These are phyloP conservation scores for Fraxinus anomala DNA, from an alignment of 257 asterid species.

Conservation along the genomic window DNA sequence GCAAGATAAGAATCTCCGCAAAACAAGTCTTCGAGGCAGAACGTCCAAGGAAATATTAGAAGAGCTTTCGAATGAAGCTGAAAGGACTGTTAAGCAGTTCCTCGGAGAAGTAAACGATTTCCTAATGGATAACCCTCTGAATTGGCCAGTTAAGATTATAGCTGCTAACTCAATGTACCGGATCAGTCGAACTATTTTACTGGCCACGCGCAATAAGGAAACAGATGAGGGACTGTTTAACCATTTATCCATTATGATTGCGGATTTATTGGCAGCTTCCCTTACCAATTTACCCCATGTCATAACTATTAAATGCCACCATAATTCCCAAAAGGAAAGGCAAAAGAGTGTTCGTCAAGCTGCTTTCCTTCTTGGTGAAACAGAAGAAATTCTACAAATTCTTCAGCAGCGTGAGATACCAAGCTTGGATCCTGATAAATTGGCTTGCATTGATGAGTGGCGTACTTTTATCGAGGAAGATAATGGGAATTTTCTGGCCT, in stretches of 20 bases:
- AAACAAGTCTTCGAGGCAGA: background rate
- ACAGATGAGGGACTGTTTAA: conserved; percentile 31
- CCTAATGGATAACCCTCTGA: background rate
- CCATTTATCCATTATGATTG: conserved; percentile 24
- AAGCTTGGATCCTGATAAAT: too few species aligned
- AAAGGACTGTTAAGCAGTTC: background rate
- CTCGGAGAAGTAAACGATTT: background rate
- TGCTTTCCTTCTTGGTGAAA: conserved; percentile 25
- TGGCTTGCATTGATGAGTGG: too few species aligned
- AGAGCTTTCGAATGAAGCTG: conserved; percentile 1
- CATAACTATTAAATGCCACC: conserved; percentile 27
- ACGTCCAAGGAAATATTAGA: conserved; percentile 1
- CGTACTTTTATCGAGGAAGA: background rate
- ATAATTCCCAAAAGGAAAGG: conserved; percentile 30
- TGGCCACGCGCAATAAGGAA: background rate
- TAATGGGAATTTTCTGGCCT: background rate
- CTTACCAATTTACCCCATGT: conserved; percentile 35
- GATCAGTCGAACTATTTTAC: conserved; percentile 29
- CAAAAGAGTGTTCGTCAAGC: conserved; percentile 35
- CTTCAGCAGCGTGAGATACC: conserved; percentile 14
- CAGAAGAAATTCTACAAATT: conserved; percentile 35
- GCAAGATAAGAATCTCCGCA: conserved; percentile 17
- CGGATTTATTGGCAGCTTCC: conserved; percentile 47
- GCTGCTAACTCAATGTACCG: conserved; percentile 47
- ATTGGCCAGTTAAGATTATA: conserved; percentile 21